phyloP scores from a whole-genome alignment of 768 basidiomycete species.

The Kwoniella europaea region DNA sequence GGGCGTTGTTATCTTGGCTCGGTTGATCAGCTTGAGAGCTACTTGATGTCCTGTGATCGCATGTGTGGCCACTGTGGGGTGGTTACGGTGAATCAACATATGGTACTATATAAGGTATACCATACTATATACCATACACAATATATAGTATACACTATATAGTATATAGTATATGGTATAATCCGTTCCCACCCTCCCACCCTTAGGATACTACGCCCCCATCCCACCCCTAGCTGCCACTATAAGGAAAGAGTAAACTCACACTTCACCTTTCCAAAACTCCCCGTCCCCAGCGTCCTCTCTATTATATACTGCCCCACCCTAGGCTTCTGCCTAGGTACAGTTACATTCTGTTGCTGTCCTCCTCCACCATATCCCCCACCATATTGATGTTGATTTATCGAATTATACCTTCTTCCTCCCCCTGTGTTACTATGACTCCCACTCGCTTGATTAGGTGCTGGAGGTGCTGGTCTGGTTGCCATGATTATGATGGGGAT shows the following conservation, averaged over 20 bases:
- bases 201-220: not conserved
- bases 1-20: slow-evolving; percentile 86
- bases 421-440: not conserved
- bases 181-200: not conserved
- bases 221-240: not conserved
- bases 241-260: slow-evolving; percentile 58
- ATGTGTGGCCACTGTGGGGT: slow-evolving; percentile 79
- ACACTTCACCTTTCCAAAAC: slow-evolving; percentile 99
- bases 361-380: slow-evolving; percentile 3
- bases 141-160: not conserved
- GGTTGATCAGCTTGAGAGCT: slow-evolving; percentile 96
- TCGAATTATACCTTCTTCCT: slow-evolving; percentile 13
- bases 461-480: slow-evolving; percentile 54
- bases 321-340: slow-evolving; percentile 62
- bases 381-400: not conserved
- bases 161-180: not conserved
- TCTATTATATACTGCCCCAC: slow-evolving; percentile 90
- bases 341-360: slow-evolving; percentile 1
- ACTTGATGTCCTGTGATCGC: slow-evolving; percentile 93
- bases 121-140: no score
- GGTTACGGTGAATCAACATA: not conserved
- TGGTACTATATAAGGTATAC: no score
- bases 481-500: slow-evolving; percentile 36
- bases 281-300: slow-evolving; percentile 89
- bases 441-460: slow-evolving; percentile 23